phyloP scores from a whole-genome alignment of 306 rosid species.

The Sechiopsis laciniata region DNA sequence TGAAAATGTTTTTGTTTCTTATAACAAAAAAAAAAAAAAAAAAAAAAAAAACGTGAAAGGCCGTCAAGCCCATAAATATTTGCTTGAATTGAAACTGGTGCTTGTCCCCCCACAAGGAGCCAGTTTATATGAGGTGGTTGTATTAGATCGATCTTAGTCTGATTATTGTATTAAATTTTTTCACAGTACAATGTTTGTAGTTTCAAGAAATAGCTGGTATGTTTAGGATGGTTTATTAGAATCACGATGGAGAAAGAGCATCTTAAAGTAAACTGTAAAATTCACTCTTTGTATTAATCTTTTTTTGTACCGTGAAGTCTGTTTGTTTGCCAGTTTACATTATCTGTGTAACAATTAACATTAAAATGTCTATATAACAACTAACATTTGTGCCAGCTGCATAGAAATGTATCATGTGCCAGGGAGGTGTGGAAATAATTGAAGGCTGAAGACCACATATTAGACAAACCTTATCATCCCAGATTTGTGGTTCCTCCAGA shows the following conservation, averaged over 20 bases:
- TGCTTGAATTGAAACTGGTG: slow-evolving; percentile 8
- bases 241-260: not conserved
- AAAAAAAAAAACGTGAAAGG: no score
- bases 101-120: slow-evolving; percentile 1
- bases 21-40: no score
- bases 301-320: not conserved
- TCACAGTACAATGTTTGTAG: not conserved
- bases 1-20: no score
- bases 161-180: not conserved
- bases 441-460: slow-evolving; percentile 1
- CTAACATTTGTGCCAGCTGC: slow-evolving; percentile 13
- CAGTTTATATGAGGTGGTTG: slow-evolving; percentile 5
- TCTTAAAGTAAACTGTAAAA: not conserved
- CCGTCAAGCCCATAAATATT: slow-evolving; percentile 7
- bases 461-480: not conserved
- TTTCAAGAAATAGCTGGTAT: not conserved
- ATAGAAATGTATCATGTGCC: not conserved
- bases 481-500: not conserved
- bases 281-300: not conserved
- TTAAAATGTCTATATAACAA: slow-evolving; percentile 13
- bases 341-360: not conserved
- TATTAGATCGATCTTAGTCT: slow-evolving; percentile 15
- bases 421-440: slow-evolving; percentile 1
- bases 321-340: not conserved
- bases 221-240: not conserved